These are phyloP conservation scores for Chaetoscypha palmicola DNA, from an alignment of 2,329 filamentous ascomycete genomes.

Conservation along the genomic window DNA sequence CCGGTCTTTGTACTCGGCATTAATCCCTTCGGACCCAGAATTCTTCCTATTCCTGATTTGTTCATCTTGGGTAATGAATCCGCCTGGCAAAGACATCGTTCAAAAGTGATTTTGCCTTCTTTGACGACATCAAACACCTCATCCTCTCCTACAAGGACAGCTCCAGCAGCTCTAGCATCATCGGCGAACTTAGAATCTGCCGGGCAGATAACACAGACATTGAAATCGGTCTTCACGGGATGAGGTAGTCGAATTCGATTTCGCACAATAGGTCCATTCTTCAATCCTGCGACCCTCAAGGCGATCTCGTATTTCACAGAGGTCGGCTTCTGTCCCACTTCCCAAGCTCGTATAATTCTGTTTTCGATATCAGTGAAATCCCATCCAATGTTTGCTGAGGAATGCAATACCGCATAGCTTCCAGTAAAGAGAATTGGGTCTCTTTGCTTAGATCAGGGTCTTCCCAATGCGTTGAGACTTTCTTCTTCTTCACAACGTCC, in stretches of 20 bases:
- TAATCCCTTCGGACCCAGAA: slow-evolving; percentile 81
- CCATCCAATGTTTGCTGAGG: slow-evolving; percentile 20
- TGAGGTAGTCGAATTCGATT: slow-evolving; percentile 84
- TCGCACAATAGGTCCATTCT: slow-evolving; percentile 80
- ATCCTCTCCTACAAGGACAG: slow-evolving; percentile 77
- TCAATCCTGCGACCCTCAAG: slow-evolving; percentile 73
- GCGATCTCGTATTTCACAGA: slow-evolving; percentile 82
- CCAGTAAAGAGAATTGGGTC: slow-evolving; percentile 73
- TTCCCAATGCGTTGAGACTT: slow-evolving; percentile 28
- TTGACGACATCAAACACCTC: slow-evolving; percentile 73
- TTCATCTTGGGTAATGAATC: slow-evolving; percentile 71
- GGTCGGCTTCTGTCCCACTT: slow-evolving; percentile 73
- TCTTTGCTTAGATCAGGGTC: slow-evolving; percentile 31
- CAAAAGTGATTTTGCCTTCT: slow-evolving; percentile 72
- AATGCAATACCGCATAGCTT: slow-evolving; percentile 74
- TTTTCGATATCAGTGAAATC: slow-evolving; percentile 11
- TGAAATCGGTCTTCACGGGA: slow-evolving; percentile 79
- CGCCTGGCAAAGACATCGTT: slow-evolving; percentile 78
- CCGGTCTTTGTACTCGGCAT: slow-evolving; percentile 89
- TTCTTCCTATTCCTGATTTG: slow-evolving; percentile 71
- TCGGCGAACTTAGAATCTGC: slow-evolving; percentile 67
- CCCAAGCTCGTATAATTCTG: slow-evolving; percentile 84
- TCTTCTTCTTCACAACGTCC: slow-evolving; percentile 28
- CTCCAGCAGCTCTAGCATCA: slow-evolving; percentile 71
- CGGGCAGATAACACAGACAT: slow-evolving; percentile 87